A percentile compares a stretch with the other conserved stretches of the same genome.
phyloP scores from a whole-genome alignment of 139 green algal genomes.

The Auxenochlorella pyrenoidosa region DNA sequence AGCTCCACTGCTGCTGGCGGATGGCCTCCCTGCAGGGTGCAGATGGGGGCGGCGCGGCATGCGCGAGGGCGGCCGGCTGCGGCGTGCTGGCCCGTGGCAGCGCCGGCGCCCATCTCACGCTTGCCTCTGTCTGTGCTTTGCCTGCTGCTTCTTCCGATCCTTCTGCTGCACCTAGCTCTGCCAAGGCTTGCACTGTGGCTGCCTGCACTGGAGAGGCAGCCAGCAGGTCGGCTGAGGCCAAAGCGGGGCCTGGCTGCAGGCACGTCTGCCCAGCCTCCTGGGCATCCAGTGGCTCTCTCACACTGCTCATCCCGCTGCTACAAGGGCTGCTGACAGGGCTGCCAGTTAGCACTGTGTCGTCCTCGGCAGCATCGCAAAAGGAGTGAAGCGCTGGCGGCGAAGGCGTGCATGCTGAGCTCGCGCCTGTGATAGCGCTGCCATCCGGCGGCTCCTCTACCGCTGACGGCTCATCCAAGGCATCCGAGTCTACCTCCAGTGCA shows the following conservation, averaged over 20 bases:
- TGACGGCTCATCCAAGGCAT: too few species aligned
- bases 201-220: background rate
- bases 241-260: too few species aligned
- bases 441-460: background rate
- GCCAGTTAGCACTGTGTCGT: slow-evolving; percentile 23
- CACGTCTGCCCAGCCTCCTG: background rate
- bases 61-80: background rate
- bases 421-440: background rate
- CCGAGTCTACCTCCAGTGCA: too few species aligned
- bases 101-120: too few species aligned
- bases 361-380: background rate
- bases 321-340: slow-evolving; percentile 1
- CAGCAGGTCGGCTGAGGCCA: background rate
- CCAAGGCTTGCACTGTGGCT: background rate
- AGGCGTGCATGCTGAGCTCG: background rate
- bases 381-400: background rate
- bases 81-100: background rate
- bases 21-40: background rate
- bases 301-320: background rate
- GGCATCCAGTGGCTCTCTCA: background rate
- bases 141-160: background rate
- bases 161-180: background rate
- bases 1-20: background rate
- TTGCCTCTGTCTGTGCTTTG: background rate
- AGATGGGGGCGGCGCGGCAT: background rate